Evolutionary conservation across 2,329 filamentous ascomycete genomes (phyloP), one percentile per base, ranked within the genome.

Genomic region (Coniochaeta sp.): DNA sequence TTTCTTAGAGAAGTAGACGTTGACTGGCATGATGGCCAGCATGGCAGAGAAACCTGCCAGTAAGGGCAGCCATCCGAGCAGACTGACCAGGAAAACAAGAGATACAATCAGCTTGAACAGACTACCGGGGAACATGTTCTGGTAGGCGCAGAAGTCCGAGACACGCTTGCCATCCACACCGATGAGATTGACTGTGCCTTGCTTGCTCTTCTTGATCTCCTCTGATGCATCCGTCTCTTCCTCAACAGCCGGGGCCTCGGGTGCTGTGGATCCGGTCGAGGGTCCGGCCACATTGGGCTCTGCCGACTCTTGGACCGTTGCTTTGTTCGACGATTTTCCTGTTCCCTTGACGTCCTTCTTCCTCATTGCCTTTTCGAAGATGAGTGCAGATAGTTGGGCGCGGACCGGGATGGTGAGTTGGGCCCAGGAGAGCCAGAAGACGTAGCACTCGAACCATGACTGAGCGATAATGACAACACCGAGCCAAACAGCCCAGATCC

Each of bases 311-410:
- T 66, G 67, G 19, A 67, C 62, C 28, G 73, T 67, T n/a, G 69
- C 68, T 36, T 76, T 74, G 57, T 76, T 77, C 19, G 71, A 70
- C 11, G 72, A 67, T 67, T 82, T 85, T 38, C 77, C 77, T 5
- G 82, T 78, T 12, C 84, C 81, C 69, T 91, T 91, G 44, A 90
- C 84, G 70, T 93, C 90, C 70, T 93, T 93, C 57, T 87, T 82
- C 50, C 87, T 81, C 79, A 92, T 85, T 0, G 89, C 83, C 71
- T 95, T 95, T 62, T 87, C 83, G 66, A 93, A 93, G 17, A 93
- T 82, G 8, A 91, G 78, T 0, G 88, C 82, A 1, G 88, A 85
- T 1, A 95, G 75, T 66, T 92, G 87, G 31, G 85, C 81, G 58
- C 88, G 84, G 17, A 93, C 76, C 0, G 89, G 87, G 26, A 91